These are phyloP conservation scores for Saitoella complicata DNA, from an alignment of 805 yeast genomes.

Conservation along the genomic window DNA sequence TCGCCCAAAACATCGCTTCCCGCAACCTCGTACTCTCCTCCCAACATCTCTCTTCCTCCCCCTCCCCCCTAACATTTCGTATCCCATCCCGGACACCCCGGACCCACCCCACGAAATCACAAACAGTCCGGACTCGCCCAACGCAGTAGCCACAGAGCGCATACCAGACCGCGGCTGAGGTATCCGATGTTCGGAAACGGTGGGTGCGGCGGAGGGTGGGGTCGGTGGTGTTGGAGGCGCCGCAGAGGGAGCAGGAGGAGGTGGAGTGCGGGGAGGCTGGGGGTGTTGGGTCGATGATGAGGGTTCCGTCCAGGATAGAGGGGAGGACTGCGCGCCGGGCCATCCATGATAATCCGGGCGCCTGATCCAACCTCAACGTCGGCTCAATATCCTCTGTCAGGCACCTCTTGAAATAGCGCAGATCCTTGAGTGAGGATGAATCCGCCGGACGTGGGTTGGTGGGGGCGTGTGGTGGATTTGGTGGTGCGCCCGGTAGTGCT, in stretches of 20 bases:
- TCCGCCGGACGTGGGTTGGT: background rate
- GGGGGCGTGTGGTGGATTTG: background rate
- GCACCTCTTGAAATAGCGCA: slow-evolving; percentile 46
- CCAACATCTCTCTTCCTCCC: slow-evolving; percentile 37
- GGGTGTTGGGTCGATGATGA: slow-evolving; percentile 54
- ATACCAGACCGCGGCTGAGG: slow-evolving; percentile 21
- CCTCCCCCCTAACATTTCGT: slow-evolving; percentile 35
- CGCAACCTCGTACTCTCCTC: slow-evolving; percentile 46
- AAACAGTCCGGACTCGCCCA: slow-evolving; percentile 57
- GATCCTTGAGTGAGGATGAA: slow-evolving; percentile 26
- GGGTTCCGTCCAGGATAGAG: slow-evolving; percentile 62
- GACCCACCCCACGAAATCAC: slow-evolving; percentile 68
- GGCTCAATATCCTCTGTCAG: slow-evolving; percentile 71
- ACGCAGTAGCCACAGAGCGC: slow-evolving; percentile 75
- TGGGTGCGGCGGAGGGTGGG: slow-evolving; percentile 14
- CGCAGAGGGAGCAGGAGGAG: slow-evolving; percentile 64
- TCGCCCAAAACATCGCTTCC: slow-evolving; percentile 66
- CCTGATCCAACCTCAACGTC: slow-evolving; percentile 42
- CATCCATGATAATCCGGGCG: slow-evolving; percentile 49
- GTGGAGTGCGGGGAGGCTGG: background rate
- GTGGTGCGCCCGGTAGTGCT: background rate
- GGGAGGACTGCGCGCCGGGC: slow-evolving; percentile 44
- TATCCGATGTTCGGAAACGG: slow-evolving; percentile 1
- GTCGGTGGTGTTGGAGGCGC: slow-evolving; percentile 38
- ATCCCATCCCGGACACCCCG: slow-evolving; percentile 44